Conservation (phyloP, 768 basidiomycete genomes). For the Coprinellus aureogranulatus region DNA sequence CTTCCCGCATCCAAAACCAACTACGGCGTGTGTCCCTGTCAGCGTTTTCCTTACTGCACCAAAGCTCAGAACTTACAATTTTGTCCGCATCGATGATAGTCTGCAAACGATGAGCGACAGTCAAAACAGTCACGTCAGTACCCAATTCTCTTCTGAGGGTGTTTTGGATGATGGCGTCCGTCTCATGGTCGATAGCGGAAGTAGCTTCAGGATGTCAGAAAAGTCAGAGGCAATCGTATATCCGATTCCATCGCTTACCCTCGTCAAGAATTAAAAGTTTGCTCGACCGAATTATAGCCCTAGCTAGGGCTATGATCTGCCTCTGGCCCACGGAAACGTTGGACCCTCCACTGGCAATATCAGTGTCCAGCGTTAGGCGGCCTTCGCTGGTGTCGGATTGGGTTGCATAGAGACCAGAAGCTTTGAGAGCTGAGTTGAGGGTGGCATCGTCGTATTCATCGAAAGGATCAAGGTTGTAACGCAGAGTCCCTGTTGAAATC, state of each 20-base stretch:
- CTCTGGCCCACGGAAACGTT: conserved; percentile 79
- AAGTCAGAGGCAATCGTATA: too few relatives aligned
- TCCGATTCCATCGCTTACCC: conserved; percentile 44
- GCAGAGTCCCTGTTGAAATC: conserved; percentile 43
- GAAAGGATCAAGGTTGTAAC: conserved; percentile 71
- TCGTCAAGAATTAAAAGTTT: conserved; percentile 55
- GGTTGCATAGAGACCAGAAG: conserved; percentile 41
- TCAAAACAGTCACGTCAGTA: conserved; percentile 9
- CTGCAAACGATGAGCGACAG: conserved; percentile 23
- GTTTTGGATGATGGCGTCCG: conserved; percentile 64
- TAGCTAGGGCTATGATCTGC: conserved; percentile 65
- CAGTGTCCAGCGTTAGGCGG: conserved; percentile 45
- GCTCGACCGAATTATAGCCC: conserved; percentile 58
- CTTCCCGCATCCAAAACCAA: conserved; percentile 54
- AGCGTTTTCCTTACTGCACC: too few relatives aligned
- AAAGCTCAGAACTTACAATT: conserved; percentile 32
- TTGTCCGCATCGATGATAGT: conserved; percentile 70
- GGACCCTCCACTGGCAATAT: conserved; percentile 51
- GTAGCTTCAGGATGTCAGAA: conserved; percentile 36
- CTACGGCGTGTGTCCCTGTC: too few relatives aligned
- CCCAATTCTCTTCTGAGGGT: background rate
- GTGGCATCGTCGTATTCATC: conserved; percentile 51
- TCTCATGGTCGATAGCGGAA: conserved; percentile 45
- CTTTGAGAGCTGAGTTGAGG: conserved; percentile 37
- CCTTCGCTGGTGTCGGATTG: conserved; percentile 46